Conservation (phyloP, 2,329 filamentous ascomycete genomes). For the Tolypocladium guangdongense region DNA sequence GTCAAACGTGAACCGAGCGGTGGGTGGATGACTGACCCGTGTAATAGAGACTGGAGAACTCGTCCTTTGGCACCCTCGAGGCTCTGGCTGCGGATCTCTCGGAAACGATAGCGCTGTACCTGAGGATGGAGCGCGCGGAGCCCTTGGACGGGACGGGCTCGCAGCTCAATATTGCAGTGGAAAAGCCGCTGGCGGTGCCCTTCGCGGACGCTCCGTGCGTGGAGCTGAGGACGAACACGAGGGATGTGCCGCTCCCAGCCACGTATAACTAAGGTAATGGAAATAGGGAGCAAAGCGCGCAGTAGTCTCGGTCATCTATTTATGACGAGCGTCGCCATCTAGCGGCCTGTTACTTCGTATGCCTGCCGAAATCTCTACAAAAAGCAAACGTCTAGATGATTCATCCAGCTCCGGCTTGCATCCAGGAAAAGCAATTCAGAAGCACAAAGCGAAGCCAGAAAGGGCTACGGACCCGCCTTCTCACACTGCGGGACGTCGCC, state of each 20-base stretch:
- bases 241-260: conserved; percentile 7
- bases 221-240: conserved; percentile 31
- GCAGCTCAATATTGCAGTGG: conserved; percentile 49
- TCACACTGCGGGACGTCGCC: conserved; percentile 59
- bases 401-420: neutral
- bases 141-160: conserved; percentile 22
- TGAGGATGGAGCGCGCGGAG: conserved; percentile 15
- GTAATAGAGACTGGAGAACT: conserved; percentile 39
- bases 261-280: neutral
- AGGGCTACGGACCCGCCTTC: conserved; percentile 16
- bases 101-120: conserved; percentile 31
- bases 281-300: neutral
- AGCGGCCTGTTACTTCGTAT: neutral
- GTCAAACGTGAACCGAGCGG: conserved; percentile 9
- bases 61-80: conserved; percentile 53
- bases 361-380: neutral
- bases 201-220: conserved; percentile 62
- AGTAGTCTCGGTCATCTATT: neutral
- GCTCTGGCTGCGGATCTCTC: conserved; percentile 42
- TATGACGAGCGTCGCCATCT: neutral
- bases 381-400: neutral
- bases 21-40: neutral
- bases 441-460: neutral
- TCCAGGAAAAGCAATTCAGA: no score
- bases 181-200: conserved; percentile 64